Evolutionary conservation across 106 monocot genomes (phyloP).

Genomic region (Ottelia alismoides): DNA sequence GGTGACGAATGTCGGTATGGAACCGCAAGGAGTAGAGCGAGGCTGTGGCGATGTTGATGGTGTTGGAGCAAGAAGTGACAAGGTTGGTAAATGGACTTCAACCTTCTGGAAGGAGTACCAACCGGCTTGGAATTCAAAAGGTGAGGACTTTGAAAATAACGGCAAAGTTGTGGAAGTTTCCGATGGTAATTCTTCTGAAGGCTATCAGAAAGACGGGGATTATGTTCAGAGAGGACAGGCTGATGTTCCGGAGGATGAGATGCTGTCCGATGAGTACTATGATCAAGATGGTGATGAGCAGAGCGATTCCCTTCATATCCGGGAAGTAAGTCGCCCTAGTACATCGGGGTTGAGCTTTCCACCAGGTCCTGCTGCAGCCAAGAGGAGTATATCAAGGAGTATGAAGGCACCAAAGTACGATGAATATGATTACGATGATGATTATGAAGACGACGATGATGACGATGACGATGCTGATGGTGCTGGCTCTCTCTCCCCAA

Average conservation of each 20-base stretch:
- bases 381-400: conserved; percentile 27
- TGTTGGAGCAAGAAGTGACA: conserved; percentile 28
- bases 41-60: conserved; percentile 26
- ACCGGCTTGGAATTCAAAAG: conserved; percentile 32
- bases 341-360: conserved; percentile 41
- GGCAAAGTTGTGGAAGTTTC: conserved; percentile 16
- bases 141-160: conserved; percentile 11
- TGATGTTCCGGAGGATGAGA: conserved; percentile 77
- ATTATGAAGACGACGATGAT: conserved; percentile 51
- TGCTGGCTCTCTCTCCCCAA: too few relatives aligned
- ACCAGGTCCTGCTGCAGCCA: conserved; percentile 20
- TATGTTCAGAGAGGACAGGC: conserved; percentile 32
- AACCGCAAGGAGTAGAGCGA: conserved; percentile 24
- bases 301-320: conserved; percentile 59
- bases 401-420: conserved; percentile 32
- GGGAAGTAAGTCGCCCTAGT: conserved; percentile 30
- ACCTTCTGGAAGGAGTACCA: conserved; percentile 92
- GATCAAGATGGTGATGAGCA: conserved; percentile 91
- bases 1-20: conserved; percentile 20
- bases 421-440: conserved; percentile 65
- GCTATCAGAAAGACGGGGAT: conserved; percentile 20
- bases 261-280: conserved; percentile 99
- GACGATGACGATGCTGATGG: conserved; percentile 61
- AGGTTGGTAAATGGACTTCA: conserved; percentile 65
- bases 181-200: conserved; percentile 32